Base-by-base conservation (phyloP, 1,139 yeast species). In the Pichia sp. region DNA sequence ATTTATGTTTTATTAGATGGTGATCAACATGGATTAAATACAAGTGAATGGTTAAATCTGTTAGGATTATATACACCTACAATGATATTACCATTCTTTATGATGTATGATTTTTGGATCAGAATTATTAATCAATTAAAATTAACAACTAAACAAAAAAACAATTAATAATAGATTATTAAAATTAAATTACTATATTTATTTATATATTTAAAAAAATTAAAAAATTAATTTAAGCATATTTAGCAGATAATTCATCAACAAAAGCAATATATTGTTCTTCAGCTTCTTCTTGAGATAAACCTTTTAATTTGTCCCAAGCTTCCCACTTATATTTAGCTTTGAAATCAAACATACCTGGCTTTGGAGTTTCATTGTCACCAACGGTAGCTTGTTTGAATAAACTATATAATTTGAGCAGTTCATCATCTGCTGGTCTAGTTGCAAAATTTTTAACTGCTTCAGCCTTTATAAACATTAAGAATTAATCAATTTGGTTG, bases 321-420 rank as follows among this genome's bases (percentile, higher is more conserved):
- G 97, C 77, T 65, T 87, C 90, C 97, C 97, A 92, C 77, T 92
- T 92, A 78, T 86, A 86, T 70, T 92, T 90, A 58, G 92, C 97
- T 73, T 85, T 86, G 70, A 92, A 76, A 70, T 90, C 95, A 67
- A 90, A 87, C 53, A 86, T 70, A 53, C 96, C 95, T 46, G 95
- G 86, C 68, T 84, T 84, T 49, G 79, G 70, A 51, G 95, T 84
- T 66, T 73, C 76, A 74, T 86, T 86, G 76, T 92, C 98, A 55
- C 98, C 98, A 49, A 82, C 83, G 40, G 97, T 90, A 55, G 97
- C 95, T 71, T 92, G 98, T 71, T 92, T 92, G 82, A 76, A 92
- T 61, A 92, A 76, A 37, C 94, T 97, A 71, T 92, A 92, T 60
- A 84, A 71, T 57, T 76, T 71, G 62, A 92, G 77, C 64, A 89